Conservation (phyloP, 1,284 basidiomycete genomes). For the Microbotryum intermedium region DNA sequence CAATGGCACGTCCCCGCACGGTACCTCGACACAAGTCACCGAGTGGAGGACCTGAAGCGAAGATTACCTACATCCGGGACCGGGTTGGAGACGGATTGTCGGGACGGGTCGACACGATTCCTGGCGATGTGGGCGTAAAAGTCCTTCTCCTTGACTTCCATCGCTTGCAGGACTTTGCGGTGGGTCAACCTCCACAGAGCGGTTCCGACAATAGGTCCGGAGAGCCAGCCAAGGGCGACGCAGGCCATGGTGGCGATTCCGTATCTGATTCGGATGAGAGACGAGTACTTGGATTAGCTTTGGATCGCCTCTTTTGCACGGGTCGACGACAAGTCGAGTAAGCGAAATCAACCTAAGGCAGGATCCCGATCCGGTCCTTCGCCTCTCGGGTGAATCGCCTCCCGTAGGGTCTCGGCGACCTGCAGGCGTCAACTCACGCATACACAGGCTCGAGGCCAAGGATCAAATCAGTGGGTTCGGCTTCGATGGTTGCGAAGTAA, state of each 20-base stretch:
- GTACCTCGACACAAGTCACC: too few species aligned
- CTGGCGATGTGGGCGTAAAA: constrained; percentile 32
- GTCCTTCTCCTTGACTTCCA: constrained; percentile 33
- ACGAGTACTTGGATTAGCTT: not conserved
- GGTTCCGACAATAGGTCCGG: constrained; percentile 30
- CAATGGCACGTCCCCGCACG: too few species aligned
- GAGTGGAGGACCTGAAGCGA: not conserved
- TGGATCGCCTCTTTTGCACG: not conserved
- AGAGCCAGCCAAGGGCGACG: constrained; percentile 32
- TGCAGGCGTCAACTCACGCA: constrained; percentile 12
- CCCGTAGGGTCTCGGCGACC: not conserved
- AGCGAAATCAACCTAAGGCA: not conserved
- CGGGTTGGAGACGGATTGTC: constrained; percentile 29
- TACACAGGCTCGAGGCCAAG: constrained; percentile 32
- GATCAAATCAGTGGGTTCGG: constrained; percentile 26
- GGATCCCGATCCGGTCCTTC: not conserved
- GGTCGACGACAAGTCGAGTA: too few species aligned
- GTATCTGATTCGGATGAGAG: constrained; percentile 12
- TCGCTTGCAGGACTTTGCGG: constrained; percentile 13
- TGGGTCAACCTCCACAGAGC: constrained; percentile 28
- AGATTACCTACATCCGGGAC: constrained; percentile 3
- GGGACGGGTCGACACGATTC: constrained; percentile 31
- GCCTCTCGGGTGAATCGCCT: not conserved
- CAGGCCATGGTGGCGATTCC: constrained; percentile 29
- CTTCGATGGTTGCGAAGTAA: constrained; percentile 25